Percentiles rank a stretch among this genome's conserved stretches.
Evolutionary conservation across 2,329 filamentous ascomycete genomes (phyloP).

Genomic region (Verticillium nubilum): DNA sequence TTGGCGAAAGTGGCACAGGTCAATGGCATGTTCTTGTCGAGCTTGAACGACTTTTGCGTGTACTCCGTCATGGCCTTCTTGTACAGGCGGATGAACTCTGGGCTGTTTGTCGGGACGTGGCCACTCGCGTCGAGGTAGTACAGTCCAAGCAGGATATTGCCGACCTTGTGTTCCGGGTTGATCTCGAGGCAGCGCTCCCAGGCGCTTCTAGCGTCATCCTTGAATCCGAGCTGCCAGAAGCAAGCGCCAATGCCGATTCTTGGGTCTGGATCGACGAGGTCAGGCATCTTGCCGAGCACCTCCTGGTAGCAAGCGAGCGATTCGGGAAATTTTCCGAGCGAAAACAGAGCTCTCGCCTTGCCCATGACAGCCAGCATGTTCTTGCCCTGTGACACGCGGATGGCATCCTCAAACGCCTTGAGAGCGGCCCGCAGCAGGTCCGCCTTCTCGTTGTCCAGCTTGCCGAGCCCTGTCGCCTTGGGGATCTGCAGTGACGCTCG

Average conservation of each 20-base stretch:
- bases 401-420: conserved; percentile 92
- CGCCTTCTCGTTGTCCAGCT: conserved; percentile 65
- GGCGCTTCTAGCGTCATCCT: conserved; percentile 82
- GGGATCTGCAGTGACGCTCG: conserved; percentile 79
- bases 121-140: conserved; percentile 87
- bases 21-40: conserved; percentile 85
- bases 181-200: conserved; percentile 87
- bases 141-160: conserved; percentile 82
- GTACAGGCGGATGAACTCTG: conserved; percentile 79
- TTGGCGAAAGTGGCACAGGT: conserved; percentile 86
- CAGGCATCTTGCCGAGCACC: conserved; percentile 77
- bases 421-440: conserved; percentile 80
- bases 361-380: conserved; percentile 93
- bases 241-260: conserved; percentile 95
- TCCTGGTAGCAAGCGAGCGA: conserved; percentile 83
- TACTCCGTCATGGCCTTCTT: conserved; percentile 93
- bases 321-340: conserved; percentile 79
- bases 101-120: conserved; percentile 74
- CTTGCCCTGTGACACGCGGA: conserved; percentile 74
- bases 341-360: conserved; percentile 80
- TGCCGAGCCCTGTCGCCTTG: conserved; percentile 59
- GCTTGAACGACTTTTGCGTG: conserved; percentile 87
- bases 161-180: conserved; percentile 77
- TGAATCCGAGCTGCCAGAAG: conserved; percentile 93
- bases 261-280: conserved; percentile 87